Evolutionary conservation across 1,284 basidiomycete species (phyloP).

Genomic region (Peniophora sp.): DNA sequence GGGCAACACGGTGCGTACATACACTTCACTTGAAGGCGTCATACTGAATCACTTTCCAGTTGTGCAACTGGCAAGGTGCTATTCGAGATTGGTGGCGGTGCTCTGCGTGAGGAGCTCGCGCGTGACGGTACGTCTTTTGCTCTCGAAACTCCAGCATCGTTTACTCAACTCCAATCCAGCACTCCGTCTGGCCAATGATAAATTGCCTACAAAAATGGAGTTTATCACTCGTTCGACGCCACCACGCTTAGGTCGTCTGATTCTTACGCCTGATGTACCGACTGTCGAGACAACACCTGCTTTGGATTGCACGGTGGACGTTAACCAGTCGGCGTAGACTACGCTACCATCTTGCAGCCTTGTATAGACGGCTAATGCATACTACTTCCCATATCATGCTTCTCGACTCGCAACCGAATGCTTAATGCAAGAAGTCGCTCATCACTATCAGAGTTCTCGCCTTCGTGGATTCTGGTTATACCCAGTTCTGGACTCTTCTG

Average conservation of each 20-base stretch:
- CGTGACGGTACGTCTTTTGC: constrained; percentile 63
- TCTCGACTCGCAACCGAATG: too few species aligned
- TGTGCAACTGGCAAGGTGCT: constrained; percentile 79
- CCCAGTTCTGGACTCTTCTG: too few species aligned
- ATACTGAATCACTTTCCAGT: constrained; percentile 47
- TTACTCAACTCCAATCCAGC: constrained; percentile 37
- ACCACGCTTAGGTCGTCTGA: constrained; percentile 73
- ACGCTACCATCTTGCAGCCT: too few species aligned
- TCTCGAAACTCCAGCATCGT: not conserved
- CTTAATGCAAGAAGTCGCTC: too few species aligned
- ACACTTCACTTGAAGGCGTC: constrained; percentile 1
- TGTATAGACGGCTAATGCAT: too few species aligned
- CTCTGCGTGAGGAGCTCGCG: constrained; percentile 89
- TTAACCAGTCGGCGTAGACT: too few species aligned
- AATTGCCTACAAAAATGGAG: constrained; percentile 86
- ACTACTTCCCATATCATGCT: too few species aligned
- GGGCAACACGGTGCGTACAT: constrained; percentile 81
- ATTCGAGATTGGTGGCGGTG: constrained; percentile 89
- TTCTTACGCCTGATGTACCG: constrained; percentile 35
- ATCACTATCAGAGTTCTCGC: too few species aligned
- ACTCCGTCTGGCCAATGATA: constrained; percentile 82
- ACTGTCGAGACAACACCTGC: not conserved
- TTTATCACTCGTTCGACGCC: constrained; percentile 71
- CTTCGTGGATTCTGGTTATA: too few species aligned
- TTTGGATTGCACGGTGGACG: not conserved